These are phyloP conservation scores for Reutealis trisperma DNA, from an alignment of 345 rosid species.

Conservation along the genomic window DNA sequence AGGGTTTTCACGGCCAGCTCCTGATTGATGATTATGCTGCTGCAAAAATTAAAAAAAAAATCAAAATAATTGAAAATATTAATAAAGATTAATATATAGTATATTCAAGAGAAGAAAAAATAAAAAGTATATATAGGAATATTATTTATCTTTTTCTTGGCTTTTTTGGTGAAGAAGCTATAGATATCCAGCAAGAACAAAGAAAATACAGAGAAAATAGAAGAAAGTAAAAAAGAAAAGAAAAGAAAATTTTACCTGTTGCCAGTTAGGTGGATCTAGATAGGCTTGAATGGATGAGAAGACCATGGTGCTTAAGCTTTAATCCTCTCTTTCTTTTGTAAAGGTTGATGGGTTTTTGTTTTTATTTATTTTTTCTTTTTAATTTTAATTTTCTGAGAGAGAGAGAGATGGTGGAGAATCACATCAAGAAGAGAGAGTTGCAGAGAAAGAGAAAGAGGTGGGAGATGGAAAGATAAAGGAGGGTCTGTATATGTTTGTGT, in stretches of 20 bases:
- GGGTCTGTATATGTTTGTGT: background rate
- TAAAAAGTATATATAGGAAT: conserved; percentile 29
- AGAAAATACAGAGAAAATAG: background rate
- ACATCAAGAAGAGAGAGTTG: conserved; percentile 53
- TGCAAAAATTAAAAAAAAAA: conserved; percentile 27
- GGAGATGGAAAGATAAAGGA: conserved; percentile 45
- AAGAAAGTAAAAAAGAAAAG: background rate
- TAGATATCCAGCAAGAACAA: background rate
- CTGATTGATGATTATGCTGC: conserved; percentile 43
- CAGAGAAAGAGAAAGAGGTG: conserved; percentile 35
- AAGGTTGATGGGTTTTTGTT: conserved; percentile 36
- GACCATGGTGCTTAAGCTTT: conserved; percentile 51
- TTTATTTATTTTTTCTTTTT: background rate
- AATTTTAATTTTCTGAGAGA: background rate
- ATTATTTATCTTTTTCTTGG: conserved; percentile 30
- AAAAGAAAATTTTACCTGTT: conserved; percentile 38
- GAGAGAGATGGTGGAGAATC: conserved; percentile 57
- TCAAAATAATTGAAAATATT: background rate
- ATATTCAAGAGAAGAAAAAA: conserved; percentile 47
- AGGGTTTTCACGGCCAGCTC: conserved; percentile 22
- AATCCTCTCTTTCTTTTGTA: conserved; percentile 37
- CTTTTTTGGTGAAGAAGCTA: conserved; percentile 32
- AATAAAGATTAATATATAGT: conserved; percentile 27
- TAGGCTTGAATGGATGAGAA: conserved; percentile 61
- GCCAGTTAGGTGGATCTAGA: conserved; percentile 71